Evolutionary conservation across 2,329 filamentous ascomycete species (phyloP).

Genomic region (Leptoxyphium fumago): DNA sequence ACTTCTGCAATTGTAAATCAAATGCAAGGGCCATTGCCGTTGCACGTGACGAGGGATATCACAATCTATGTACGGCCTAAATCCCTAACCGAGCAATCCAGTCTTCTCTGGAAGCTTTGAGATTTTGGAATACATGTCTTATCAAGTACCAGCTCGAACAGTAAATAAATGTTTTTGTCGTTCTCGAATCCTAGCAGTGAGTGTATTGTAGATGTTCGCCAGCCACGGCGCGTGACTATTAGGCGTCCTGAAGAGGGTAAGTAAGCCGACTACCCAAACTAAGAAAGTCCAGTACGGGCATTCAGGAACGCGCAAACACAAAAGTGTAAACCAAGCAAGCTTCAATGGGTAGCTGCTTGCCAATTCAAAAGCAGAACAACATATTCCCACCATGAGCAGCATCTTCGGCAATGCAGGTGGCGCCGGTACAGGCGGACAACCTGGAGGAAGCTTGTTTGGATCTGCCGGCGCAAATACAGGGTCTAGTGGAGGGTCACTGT

Average conservation of each 20-base stretch:
- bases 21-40: too few species aligned
- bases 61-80: too few species aligned
- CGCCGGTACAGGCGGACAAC: neutral
- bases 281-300: neutral
- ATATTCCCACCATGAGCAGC: neutral
- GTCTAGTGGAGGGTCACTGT: neutral
- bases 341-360: neutral
- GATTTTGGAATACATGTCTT: too few species aligned
- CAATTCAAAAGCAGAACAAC: neutral
- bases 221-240: too few species aligned
- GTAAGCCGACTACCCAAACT: neutral
- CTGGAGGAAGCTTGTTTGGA: conserved; percentile 2
- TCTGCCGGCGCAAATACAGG: neutral
- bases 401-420: conserved; percentile 1
- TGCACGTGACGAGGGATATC: too few species aligned
- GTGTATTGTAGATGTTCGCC: too few species aligned
- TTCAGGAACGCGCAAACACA: neutral
- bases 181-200: too few species aligned
- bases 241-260: neutral
- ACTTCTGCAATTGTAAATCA: too few species aligned
- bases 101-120: too few species aligned
- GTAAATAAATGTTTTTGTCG: too few species aligned
- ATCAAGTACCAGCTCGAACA: too few species aligned
- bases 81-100: too few species aligned
- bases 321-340: neutral